These are phyloP conservation scores for Pisolithus albus DNA, from an alignment of 768 basidiomycete species.

Conservation along the genomic window DNA sequence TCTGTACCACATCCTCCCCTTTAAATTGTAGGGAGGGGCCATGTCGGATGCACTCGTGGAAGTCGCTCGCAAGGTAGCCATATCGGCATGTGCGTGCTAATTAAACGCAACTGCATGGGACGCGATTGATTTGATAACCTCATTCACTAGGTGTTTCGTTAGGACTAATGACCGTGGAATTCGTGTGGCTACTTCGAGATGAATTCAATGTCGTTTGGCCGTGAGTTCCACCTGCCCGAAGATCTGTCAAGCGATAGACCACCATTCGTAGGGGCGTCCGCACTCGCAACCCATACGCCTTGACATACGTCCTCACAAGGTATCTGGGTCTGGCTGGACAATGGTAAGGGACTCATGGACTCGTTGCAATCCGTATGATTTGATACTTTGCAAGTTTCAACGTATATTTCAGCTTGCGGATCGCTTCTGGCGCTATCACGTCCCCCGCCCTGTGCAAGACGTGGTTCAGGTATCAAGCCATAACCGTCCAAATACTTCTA, in stretches of 20 bases:
- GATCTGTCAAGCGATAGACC: too few species aligned
- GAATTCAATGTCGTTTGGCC: conserved; percentile 16
- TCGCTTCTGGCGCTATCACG: conserved; percentile 8
- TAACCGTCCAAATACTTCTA: conserved; percentile 10
- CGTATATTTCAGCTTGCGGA: conserved; percentile 15
- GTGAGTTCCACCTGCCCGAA: conserved; percentile 7
- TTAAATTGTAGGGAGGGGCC: not conserved
- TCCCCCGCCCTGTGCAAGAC: conserved; percentile 5
- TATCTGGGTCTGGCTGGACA: conserved; percentile 13
- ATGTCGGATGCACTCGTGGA: not conserved
- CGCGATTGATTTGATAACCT: not conserved
- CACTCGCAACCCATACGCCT: conserved; percentile 4
- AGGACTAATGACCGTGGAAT: conserved; percentile 14
- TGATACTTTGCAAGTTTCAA: conserved; percentile 11
- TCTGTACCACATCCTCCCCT: too few species aligned
- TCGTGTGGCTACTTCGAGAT: conserved; percentile 5
- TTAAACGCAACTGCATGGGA: not conserved
- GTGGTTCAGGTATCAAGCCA: conserved; percentile 16
- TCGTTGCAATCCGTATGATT: not conserved
- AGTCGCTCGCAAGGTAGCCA: conserved; percentile 4
- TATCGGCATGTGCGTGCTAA: conserved; percentile 11
- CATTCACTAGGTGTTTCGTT: conserved; percentile 7
- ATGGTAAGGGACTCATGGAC: conserved; percentile 7
- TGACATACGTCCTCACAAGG: conserved; percentile 8
- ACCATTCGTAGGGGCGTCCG: conserved; percentile 6